phyloP scores from a whole-genome alignment of 176 grass and related monocot genomes.

The Bonia amplexicaulis region DNA sequence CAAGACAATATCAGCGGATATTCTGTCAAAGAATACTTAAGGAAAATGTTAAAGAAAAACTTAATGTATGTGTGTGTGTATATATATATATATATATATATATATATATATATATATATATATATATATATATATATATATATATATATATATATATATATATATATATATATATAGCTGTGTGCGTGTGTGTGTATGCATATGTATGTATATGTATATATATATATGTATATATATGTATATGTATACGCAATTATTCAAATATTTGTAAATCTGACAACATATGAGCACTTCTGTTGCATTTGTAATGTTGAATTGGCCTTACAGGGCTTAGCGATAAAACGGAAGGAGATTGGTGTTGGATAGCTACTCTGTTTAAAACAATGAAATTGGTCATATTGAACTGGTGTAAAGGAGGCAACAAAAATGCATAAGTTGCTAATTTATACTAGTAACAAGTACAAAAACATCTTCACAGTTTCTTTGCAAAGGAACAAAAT shows the following conservation, averaged over 20 bases:
- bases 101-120: too few species aligned
- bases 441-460: neutral
- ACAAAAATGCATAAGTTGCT: neutral
- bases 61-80: too few species aligned
- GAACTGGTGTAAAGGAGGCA: neutral
- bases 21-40: neutral
- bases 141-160: too few species aligned
- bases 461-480: neutral
- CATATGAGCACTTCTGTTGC: neutral
- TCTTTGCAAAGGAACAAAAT: neutral
- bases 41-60: neutral
- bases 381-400: neutral
- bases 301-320: neutral
- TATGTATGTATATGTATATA: too few species aligned
- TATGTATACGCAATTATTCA: neutral
- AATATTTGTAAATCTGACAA: neutral
- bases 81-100: too few species aligned
- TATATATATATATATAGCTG: too few species aligned
- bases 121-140: too few species aligned
- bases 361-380: neutral
- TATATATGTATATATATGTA: too few species aligned
- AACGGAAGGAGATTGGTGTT: neutral
- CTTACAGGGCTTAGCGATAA: neutral
- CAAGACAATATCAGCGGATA: neutral
- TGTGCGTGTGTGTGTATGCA: too few species aligned